Base-by-base conservation (phyloP, 441 rosid genomes). In the Biscutella laevigata region DNA sequence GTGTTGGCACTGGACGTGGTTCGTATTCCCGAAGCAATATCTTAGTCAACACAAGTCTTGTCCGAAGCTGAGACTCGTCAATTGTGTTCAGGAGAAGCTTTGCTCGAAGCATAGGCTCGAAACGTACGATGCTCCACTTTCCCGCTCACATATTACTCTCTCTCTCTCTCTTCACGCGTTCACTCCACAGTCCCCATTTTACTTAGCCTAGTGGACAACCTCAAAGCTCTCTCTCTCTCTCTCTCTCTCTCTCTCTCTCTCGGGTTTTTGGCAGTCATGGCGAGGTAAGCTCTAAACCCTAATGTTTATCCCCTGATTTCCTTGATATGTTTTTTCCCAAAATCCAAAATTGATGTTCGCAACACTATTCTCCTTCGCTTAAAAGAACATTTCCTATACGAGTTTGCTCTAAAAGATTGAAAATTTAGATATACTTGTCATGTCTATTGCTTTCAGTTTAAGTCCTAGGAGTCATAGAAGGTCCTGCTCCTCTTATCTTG, bases 141-240 rank as follows among this genome's bases (percentile, higher is more conserved):
- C 92, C 87, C 87, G 83, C 92, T 77, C 72, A 10, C 13, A 20
- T 19, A 2, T 30, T 53, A n/a, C 20, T 17, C 3, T 17, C 20
- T 17, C 68, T 68, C 49, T 55, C 53, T 48, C 69, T 64, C 57
- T 25, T 49, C 13, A 64, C 69, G 52, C 58, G 51, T 48, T 47
- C 57, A 30, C 57, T 58, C 44, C 4, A 44, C 57, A 33, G 20
- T 17, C 38, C 27, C 64, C 67, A 11, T 45, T 68, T 71, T 33
- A 37, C 78, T 72, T 77, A 62, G 67, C 58, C 6, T n/a, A 48
- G 85, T 67, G 66, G 71, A 56, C 56, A 72, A 57, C 34, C 71
- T 57, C 39, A 27, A 15, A 33, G 35, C 32, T 27, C 7, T 13
- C 25, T 57, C 49, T 54, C 43, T 7, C 22, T 30, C 10, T 26